Conservation (phyloP, 164 flowering plant species). For the Cinnamomum micranthum region DNA sequence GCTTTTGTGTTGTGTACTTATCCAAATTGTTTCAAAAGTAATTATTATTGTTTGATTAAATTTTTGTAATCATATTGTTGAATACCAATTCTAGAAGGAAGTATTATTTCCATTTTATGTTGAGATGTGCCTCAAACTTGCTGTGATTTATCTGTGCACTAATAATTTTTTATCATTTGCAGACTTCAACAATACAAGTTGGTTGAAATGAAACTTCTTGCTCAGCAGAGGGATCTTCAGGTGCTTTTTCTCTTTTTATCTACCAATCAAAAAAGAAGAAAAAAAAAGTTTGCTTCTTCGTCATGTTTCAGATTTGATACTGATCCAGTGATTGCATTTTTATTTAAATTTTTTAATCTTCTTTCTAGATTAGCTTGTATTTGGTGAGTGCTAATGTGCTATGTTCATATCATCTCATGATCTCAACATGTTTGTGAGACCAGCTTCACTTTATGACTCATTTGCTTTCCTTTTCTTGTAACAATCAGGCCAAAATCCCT, state of each 20-base stretch:
- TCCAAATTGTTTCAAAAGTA: too few relatives aligned
- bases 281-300: too few relatives aligned
- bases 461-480: background rate
- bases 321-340: background rate
- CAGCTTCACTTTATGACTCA: background rate
- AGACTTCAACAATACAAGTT: conserved; percentile 83
- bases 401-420: background rate
- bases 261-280: background rate
- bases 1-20: too few relatives aligned
- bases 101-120: too few relatives aligned
- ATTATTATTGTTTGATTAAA: too few relatives aligned
- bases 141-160: background rate
- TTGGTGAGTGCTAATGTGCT: background rate
- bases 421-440: background rate
- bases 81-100: too few relatives aligned
- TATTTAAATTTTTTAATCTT: background rate
- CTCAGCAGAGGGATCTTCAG: conserved; percentile 87
- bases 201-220: conserved; percentile 87
- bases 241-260: conserved; percentile 20
- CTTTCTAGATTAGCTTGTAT: background rate
- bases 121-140: too few relatives aligned
- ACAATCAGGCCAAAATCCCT: conserved; percentile 80
- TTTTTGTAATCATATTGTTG: too few relatives aligned
- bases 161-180: conserved; percentile 10
- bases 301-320: too few relatives aligned